Conservation (phyloP, 495 filamentous ascomycete species). For the Lepraria neglecta region DNA sequence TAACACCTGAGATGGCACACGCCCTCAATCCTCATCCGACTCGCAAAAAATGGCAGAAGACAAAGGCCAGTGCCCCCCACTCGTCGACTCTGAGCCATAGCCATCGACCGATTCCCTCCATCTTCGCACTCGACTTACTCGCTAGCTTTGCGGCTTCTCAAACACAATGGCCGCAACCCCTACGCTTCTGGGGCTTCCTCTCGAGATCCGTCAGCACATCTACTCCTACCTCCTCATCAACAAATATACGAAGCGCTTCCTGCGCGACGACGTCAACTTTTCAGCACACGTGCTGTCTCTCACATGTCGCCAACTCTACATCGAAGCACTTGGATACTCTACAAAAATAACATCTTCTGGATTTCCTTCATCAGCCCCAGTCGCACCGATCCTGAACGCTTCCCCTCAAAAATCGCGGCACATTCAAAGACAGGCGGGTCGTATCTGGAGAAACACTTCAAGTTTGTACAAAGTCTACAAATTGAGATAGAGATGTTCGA, state of each 20-base stretch:
- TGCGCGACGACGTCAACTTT: not conserved
- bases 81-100: too few relatives aligned
- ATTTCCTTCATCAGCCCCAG: not conserved
- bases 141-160: not conserved
- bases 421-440: too few relatives aligned
- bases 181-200: not conserved
- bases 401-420: not conserved
- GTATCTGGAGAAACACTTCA: not conserved
- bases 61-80: too few relatives aligned
- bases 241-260: not conserved
- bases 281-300: not conserved
- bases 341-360: not conserved
- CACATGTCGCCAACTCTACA: not conserved
- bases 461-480: conserved; percentile 4
- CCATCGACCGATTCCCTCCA: too few relatives aligned
- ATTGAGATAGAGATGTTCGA: not conserved
- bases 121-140: too few relatives aligned
- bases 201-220: conserved; percentile 6
- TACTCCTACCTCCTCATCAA: conserved; percentile 10
- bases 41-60: too few relatives aligned
- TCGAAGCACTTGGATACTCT: not conserved
- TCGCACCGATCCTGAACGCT: not conserved
- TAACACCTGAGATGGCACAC: too few relatives aligned
- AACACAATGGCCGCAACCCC: not conserved
- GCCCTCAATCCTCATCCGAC: too few relatives aligned